Conservation (phyloP, 2,329 filamentous ascomycete species). For the Neopestalotiopsis rosae region DNA sequence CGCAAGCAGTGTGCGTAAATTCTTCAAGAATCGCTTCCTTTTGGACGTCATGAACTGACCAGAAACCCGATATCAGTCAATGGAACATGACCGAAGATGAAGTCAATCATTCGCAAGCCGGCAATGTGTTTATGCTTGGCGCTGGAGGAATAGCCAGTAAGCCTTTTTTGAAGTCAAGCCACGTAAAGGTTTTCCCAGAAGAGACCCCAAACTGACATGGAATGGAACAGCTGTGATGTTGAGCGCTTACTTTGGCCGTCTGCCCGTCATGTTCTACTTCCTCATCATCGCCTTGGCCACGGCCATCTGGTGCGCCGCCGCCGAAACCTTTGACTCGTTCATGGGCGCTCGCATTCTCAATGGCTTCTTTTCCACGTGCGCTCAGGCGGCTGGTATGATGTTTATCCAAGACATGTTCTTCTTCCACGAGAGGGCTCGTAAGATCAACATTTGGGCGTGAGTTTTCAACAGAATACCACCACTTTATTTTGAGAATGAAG, state of each 20-base stretch:
- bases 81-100: constrained; percentile 53
- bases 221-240: constrained; percentile 40
- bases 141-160: constrained; percentile 45
- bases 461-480: constrained; percentile 18
- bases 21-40: not conserved
- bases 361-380: constrained; percentile 53
- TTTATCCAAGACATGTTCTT: constrained; percentile 65
- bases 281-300: constrained; percentile 42
- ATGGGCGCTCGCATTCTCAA: constrained; percentile 54
- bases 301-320: constrained; percentile 49
- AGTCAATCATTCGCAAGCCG: constrained; percentile 56
- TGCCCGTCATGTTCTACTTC: constrained; percentile 50
- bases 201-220: constrained; percentile 12
- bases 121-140: constrained; percentile 58
- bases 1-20: constrained; percentile 44
- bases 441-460: constrained; percentile 54
- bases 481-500: not conserved
- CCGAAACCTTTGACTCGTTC: constrained; percentile 50
- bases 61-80: constrained; percentile 27
- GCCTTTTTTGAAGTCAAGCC: constrained; percentile 16
- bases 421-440: constrained; percentile 59
- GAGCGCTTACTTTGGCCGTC: constrained; percentile 47
- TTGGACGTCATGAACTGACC: not conserved
- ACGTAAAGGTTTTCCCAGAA: not conserved
- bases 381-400: constrained; percentile 52